Conservation (phyloP, 2,329 filamentous ascomycete species). For the Grosmannia clavigera region DNA sequence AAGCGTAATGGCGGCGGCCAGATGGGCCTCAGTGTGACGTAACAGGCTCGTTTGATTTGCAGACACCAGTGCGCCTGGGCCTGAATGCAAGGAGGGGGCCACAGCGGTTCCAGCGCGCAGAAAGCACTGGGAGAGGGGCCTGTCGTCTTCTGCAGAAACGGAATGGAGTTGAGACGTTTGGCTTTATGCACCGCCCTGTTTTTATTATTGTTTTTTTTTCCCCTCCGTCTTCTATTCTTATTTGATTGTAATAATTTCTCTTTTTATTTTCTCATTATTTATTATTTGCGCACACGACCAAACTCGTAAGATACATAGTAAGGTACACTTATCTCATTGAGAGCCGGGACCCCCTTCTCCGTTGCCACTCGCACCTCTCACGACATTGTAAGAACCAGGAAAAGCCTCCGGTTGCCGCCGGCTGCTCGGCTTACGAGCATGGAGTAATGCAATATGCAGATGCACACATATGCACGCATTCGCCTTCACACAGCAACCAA, state of each 20-base stretch:
- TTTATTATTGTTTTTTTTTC: not conserved
- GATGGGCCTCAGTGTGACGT: not conserved
- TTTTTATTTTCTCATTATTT: not conserved
- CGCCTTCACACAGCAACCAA: no score
- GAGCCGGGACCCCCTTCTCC: not conserved
- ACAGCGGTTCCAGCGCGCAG: not conserved
- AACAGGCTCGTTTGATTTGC: not conserved
- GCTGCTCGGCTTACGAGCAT: no score
- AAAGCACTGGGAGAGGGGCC: not conserved
- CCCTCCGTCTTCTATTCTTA: not conserved
- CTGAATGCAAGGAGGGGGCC: not conserved
- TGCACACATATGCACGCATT: no score
- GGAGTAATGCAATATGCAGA: no score
- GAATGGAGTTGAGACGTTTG: not conserved
- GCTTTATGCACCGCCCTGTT: not conserved
- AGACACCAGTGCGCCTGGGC: not conserved
- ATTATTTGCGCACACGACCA: no score
- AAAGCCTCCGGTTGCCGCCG: not conserved
- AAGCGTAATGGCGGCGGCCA: no score
- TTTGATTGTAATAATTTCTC: not conserved
- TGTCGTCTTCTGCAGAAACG: not conserved
- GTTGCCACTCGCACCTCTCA: not conserved
- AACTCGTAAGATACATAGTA: no score
- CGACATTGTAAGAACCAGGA: not conserved
- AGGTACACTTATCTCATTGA: not conserved